A percentile compares a stretch with the other conserved stretches of the same genome.
phyloP scores from a whole-genome alignment of 345 rosid genomes.

The Rhodamnia rubescens region DNA sequence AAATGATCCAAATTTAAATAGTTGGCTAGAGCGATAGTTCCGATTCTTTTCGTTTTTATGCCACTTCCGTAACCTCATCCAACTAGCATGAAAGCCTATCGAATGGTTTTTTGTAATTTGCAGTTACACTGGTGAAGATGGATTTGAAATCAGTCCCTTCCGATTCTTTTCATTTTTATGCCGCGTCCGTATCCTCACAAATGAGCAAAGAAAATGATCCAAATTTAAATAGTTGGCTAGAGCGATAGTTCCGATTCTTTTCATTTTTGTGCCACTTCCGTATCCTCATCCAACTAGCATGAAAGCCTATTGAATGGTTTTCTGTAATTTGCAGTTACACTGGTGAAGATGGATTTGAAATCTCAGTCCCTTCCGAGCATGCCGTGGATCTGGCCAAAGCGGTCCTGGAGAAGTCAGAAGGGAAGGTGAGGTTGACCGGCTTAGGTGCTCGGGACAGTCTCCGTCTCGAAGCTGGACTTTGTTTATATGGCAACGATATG shows the following conservation, averaged over 20 bases:
- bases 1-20: not conserved
- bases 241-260: not conserved
- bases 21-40: not conserved
- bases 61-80: not conserved
- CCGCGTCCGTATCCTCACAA: too few relatives aligned
- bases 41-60: not conserved
- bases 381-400: slow-evolving; percentile 88
- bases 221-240: not conserved
- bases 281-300: not conserved
- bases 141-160: slow-evolving; percentile 96
- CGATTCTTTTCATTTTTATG: too few relatives aligned
- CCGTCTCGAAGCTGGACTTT: slow-evolving; percentile 89
- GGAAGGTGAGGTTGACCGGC: slow-evolving; percentile 84
- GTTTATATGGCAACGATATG: slow-evolving; percentile 93
- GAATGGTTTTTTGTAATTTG: slow-evolving; percentile 2
- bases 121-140: slow-evolving; percentile 97
- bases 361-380: slow-evolving; percentile 79
- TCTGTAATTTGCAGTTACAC: slow-evolving; percentile 49
- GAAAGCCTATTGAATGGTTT: not conserved
- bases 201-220: not conserved
- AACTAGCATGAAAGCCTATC: not conserved
- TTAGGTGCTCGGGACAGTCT: slow-evolving; percentile 96
- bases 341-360: slow-evolving; percentile 99
- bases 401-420: slow-evolving; percentile 84
- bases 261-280: not conserved